Base-by-base conservation (phyloP, 2,329 filamentous ascomycete species). In the Aspergillus ustus region DNA sequence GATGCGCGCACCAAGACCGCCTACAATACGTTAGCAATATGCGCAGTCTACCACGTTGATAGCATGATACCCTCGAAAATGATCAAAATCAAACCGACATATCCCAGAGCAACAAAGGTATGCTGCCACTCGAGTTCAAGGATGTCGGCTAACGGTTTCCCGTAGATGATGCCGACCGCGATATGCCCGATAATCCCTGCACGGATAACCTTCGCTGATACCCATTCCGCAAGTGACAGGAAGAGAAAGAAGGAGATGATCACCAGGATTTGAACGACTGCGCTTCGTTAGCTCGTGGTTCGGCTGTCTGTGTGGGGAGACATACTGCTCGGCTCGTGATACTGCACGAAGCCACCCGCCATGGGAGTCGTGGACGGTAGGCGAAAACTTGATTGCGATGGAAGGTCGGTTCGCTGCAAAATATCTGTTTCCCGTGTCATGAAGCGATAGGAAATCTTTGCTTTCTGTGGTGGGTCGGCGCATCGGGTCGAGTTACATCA, bases 121-220 rank as follows among this genome's bases (percentile, higher is more conserved):
- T 80, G 69, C 63, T 82, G 80, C 81, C 80, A 82, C 22, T 74
- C 63, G 5, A 67, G 43, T 4, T 75, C 66, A n/a, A 83, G 69
- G 49, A 82, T 80, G 65, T 82, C 75, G n/a, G 74, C 80, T 20
- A 82, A 63, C 2, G 80, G 81, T 31, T 73, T 64, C 43, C 81
- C 81, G 54, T 82, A 83, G 19, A 82, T 73, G 37, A 83, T 77
- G 2, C 81, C 81, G 8, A 83, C 77, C 2, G 79, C 69, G 59
- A 83, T 82, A 49, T 80, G 80, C 4, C 81, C 81, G 44, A 83
- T 79, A 22, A 83, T 77, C 2, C 80, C 80, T 7, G 80, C 80
- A 9, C 75, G 76, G 49, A 82, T 71, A 34, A 80, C 61, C 64
- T 77, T 77, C 20, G 76, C 73, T 2, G 78, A 78, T 0, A 77